phyloP scores from a whole-genome alignment of 2,329 filamentous ascomycete species.

The Colletotrichum australisinense region DNA sequence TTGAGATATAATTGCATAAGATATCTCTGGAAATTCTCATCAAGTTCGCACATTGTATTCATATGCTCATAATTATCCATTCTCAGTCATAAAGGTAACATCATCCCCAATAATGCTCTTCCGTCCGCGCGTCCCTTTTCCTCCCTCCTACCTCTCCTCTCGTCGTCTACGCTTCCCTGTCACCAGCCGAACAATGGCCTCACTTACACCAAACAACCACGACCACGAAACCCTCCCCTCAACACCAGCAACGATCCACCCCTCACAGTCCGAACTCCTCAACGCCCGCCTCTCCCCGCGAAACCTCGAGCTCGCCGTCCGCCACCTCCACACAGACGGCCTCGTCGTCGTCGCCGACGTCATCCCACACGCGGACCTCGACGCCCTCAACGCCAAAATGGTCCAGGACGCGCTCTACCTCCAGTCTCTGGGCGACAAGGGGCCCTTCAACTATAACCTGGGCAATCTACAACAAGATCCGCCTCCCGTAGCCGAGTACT shows the following conservation, averaged over 20 bases:
- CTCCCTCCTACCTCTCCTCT: not conserved
- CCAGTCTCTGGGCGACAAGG: conserved; percentile 61
- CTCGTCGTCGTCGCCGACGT: conserved; percentile 67
- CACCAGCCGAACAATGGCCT: conserved; percentile 7
- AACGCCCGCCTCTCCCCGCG: conserved; percentile 48
- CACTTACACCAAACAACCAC: conserved; percentile 10
- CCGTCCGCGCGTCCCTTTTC: not conserved
- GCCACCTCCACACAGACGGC: conserved; percentile 63
- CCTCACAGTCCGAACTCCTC: conserved; percentile 43
- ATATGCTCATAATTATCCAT: not conserved
- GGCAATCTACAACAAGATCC: conserved; percentile 73
- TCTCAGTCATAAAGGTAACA: not conserved
- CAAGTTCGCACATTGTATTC: not conserved
- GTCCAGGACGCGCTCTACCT: conserved; percentile 65
- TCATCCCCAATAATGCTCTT: not conserved
- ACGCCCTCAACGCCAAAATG: conserved; percentile 69
- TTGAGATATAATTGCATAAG: not conserved
- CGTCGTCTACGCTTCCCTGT: not conserved
- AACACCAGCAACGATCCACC: conserved; percentile 41
- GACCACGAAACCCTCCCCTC: not conserved
- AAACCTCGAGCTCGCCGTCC: conserved; percentile 67
- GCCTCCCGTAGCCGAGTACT: conserved; percentile 60
- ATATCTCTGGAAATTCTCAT: not conserved
- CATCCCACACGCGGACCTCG: conserved; percentile 61
- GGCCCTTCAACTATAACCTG: conserved; percentile 72